Percentiles rank a stretch among this genome's conserved stretches.
Evolutionary conservation across 306 rosid genomes (phyloP).

Genomic region (Astragalus membranaceus): DNA sequence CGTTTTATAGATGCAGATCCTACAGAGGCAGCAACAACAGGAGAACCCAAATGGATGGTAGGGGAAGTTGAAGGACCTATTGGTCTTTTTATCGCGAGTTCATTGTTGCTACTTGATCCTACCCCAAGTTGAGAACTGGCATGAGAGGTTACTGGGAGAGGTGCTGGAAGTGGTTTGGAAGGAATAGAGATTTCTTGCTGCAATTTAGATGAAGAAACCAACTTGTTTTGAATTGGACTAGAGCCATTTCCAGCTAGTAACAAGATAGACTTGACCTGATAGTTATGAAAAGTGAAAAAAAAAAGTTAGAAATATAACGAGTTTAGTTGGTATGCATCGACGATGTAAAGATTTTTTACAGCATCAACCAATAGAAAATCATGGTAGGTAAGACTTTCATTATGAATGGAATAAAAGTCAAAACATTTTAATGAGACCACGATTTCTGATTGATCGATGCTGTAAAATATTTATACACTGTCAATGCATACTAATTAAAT

Average conservation of each 20-base stretch:
- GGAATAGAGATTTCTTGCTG: slow-evolving; percentile 34
- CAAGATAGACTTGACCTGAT: slow-evolving; percentile 86
- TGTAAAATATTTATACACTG: no score
- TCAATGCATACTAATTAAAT: no score
- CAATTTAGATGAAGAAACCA: slow-evolving; percentile 35
- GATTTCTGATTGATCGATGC: no score
- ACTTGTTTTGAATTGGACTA: slow-evolving; percentile 25
- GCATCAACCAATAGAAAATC: no score
- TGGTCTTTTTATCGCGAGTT: slow-evolving; percentile 32
- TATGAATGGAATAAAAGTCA: no score
- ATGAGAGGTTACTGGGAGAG: slow-evolving; percentile 34
- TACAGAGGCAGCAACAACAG: slow-evolving; percentile 29
- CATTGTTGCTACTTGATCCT: slow-evolving; percentile 39
- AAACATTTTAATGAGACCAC: no score
- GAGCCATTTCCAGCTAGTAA: slow-evolving; percentile 66
- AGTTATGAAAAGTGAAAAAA: slow-evolving; percentile 8
- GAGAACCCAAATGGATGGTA: slow-evolving; percentile 37
- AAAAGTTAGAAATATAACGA: background rate
- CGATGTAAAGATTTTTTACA: no score
- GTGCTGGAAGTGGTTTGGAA: slow-evolving; percentile 39
- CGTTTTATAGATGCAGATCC: slow-evolving; percentile 34
- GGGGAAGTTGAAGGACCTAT: slow-evolving; percentile 34
- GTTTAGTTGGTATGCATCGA: no score
- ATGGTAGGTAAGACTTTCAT: no score
- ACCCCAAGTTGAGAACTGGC: slow-evolving; percentile 29